Conservation (phyloP, 1,139 yeast genomes). For the Yamadazyma sp. region DNA sequence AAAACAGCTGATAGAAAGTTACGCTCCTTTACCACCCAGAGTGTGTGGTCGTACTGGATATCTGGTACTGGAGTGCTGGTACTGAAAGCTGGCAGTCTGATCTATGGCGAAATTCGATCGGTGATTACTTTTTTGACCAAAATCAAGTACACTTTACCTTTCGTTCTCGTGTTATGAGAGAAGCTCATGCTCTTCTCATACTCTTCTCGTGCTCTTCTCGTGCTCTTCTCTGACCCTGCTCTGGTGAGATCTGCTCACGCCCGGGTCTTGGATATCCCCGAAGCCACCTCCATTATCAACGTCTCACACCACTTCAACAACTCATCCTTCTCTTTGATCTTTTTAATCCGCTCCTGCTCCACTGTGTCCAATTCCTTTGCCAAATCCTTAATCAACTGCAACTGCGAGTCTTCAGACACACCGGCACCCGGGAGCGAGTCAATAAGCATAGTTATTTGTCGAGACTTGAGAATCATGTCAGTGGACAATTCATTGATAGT, state of each 20-base stretch:
- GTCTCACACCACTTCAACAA: constrained; percentile 66
- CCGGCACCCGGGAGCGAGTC: constrained; percentile 94
- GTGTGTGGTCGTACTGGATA: too few relatives aligned
- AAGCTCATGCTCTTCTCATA: not conserved
- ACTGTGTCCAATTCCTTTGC: constrained; percentile 62
- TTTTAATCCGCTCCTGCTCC: constrained; percentile 58
- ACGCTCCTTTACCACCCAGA: too few relatives aligned
- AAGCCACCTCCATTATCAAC: constrained; percentile 62
- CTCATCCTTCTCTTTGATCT: constrained; percentile 65
- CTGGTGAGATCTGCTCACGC: too few relatives aligned
- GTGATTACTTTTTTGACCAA: too few relatives aligned
- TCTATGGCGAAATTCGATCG: too few relatives aligned
- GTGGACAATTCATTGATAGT: constrained; percentile 74
- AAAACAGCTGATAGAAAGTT: too few relatives aligned
- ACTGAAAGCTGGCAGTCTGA: too few relatives aligned
- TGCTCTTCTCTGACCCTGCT: too few relatives aligned
- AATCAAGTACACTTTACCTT: too few relatives aligned
- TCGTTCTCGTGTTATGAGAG: too few relatives aligned
- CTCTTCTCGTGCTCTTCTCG: not conserved
- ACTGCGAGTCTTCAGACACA: constrained; percentile 73
- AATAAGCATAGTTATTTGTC: constrained; percentile 83
- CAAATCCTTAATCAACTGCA: constrained; percentile 60
- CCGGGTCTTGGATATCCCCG: constrained; percentile 48
- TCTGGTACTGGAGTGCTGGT: too few relatives aligned
- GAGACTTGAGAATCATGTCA: constrained; percentile 79